Base-by-base conservation (phyloP, 1,139 yeast genomes). In the Protomyces inundatus region DNA sequence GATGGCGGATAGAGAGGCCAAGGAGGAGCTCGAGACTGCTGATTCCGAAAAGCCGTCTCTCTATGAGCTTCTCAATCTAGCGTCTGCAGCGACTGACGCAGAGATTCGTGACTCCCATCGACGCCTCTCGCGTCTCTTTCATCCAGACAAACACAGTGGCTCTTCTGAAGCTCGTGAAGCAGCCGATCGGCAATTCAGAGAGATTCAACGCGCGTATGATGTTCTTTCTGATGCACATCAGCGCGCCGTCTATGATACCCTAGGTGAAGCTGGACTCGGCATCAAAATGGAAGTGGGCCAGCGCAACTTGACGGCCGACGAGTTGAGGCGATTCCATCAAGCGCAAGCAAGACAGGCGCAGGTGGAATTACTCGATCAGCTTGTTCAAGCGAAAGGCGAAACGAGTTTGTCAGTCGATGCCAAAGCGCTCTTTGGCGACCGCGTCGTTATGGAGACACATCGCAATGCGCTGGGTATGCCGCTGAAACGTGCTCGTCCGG, bases 161-260 rank as follows among this genome's bases (percentile, higher is more conserved):
- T 14, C 46, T 7, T 16, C 39, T 3, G 32, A 54, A 9, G 30
- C n/a, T 2, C 54, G 61, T 2, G 36, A 50, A 4, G 36, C 39
- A 23, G 61, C 66, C 4, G 64, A 59, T 12, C 61, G 55, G 3
- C 53, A 55, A 30, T 64, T 64, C 50, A 50, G 54, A 16, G 55
- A 55, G 40, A 55, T 64, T 14, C 64, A 64, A 40, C 51, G 33
- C 39, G 96, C 96, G 0, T 68, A 89, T 72, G 95, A 88, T 73
- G 77, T 86, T 9, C 77, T 88, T 65, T 82, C 83, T 39, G 91
- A 88, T 73, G 91, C 74, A 62, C 76, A 72, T 12, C 80, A 80
- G 70, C 75, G 90, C 66, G 76, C 77, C 48, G 79, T 81, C 55
- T 86, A 84, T 71, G 90, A 86, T 70, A 71, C 77, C 52, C 82